Conservation (phyloP, 2,329 filamentous ascomycete genomes). For the Coniochaeta sp. region DNA sequence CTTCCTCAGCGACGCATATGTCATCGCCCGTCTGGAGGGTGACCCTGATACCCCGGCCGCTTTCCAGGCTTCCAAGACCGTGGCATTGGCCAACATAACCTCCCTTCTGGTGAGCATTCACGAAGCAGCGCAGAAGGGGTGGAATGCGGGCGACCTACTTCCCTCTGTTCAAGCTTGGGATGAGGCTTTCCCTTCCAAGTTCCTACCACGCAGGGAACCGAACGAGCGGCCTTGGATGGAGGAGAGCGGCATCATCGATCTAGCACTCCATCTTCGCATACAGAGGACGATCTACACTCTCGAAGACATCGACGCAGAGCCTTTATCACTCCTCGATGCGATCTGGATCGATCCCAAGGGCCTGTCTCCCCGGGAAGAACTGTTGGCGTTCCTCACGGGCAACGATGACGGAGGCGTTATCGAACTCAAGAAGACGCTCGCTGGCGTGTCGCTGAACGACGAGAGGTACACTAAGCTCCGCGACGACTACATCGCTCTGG, state of each 20-base stretch:
- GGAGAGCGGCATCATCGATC: background rate
- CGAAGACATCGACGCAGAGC: background rate
- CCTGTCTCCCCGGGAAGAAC: background rate
- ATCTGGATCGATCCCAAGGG: background rate
- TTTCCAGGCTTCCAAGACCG: background rate
- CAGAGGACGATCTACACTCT: constrained; percentile 1
- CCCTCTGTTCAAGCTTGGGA: background rate
- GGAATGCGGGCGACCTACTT: background rate
- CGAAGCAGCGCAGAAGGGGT: background rate
- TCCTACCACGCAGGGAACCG: background rate
- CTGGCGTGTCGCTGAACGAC: background rate
- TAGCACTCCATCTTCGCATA: background rate
- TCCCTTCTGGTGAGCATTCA: background rate
- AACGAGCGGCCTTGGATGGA: background rate
- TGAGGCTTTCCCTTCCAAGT: constrained; percentile 1
- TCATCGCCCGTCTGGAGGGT: background rate
- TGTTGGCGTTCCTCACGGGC: background rate
- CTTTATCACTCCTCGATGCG: background rate
- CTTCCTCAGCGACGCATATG: background rate
- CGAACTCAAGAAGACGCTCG: background rate
- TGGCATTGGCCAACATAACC: background rate
- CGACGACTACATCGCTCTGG: background rate
- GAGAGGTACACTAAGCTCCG: background rate
- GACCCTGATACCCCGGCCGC: background rate
- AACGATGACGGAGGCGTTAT: background rate